Base-by-base conservation (phyloP, 1,284 basidiomycete genomes). In the Fistulina hepatica region DNA sequence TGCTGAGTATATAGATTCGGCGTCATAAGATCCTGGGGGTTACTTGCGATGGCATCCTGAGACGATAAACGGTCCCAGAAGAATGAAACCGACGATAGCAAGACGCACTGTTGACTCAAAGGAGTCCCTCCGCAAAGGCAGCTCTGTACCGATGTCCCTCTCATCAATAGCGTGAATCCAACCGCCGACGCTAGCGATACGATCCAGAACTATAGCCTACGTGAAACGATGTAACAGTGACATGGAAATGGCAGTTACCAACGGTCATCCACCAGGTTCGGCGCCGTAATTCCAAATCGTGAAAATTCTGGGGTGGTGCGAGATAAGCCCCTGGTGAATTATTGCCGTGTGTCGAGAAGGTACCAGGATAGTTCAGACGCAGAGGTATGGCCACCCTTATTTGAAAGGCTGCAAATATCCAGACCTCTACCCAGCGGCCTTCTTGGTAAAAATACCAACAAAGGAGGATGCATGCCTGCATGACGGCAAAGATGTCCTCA, bases 391-490 rank as follows among this genome's bases (percentile, higher is more conserved):
- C 77, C n/a, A 85, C 80, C 10, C 85, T 69, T n/a, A 80, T 83
- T 50, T 85, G 81, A 49, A 89, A 84, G 5, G 76, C 83, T 21
- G 82, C 81, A 57, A 83, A 83, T 30, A 88, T 81, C 85, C 85
- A 91, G 5, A 90, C 80, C 57, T 90, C 85, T 9, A 88, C 83
- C 81, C 84, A 88, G 39, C 84, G 71, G 2, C 84, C 86, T 54
- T 88, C 81, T 43, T 84, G 79, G 54, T 89, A 90, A 47, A 85
- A 83, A 58, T 83, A 89, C 82, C 84, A 89, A 2, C 80, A 84
- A 20, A 90, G 68, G 19, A 90, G 63, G 44, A 80, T 78, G 50
- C 82, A 84, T 2, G 85, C 84, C 53, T 90, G 85, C 65, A 88
- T 73, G 11, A 88, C 81, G 15, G 73, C 71, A 52, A 90, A 83